phyloP scores from a whole-genome alignment of 106 monocot genomes.

The Dioscorea zingiberensis region DNA sequence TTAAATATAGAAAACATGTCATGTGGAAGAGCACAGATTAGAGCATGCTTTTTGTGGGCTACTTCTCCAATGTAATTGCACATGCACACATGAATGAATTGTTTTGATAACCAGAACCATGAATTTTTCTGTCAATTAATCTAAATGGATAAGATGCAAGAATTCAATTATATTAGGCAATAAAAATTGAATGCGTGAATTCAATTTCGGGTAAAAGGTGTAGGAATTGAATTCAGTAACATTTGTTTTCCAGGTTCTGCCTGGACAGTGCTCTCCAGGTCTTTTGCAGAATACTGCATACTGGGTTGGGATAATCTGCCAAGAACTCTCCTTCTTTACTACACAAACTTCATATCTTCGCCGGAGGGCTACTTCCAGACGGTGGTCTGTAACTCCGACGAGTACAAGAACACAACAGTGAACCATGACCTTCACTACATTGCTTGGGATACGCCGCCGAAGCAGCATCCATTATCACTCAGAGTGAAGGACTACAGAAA shows the following conservation, averaged over 20 bases:
- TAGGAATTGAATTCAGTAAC: neutral
- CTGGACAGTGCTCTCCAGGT: conserved; percentile 73
- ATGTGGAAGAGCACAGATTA: neutral
- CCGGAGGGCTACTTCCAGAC: conserved; percentile 95
- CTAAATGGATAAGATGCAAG: neutral
- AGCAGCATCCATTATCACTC: conserved; percentile 65
- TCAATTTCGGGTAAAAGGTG: too few species aligned
- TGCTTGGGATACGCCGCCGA: conserved; percentile 78
- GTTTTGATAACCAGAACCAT: neutral
- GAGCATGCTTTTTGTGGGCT: neutral
- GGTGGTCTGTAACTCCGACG: conserved; percentile 63
- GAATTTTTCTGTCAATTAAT: too few species aligned
- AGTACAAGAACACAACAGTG: conserved; percentile 47
- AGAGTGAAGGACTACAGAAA: conserved; percentile 56
- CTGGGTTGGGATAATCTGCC: conserved; percentile 85
- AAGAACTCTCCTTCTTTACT: conserved; percentile 89
- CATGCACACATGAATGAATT: neutral
- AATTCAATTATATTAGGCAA: neutral
- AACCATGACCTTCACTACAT: conserved; percentile 89
- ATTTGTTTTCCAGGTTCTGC: conserved; percentile 59
- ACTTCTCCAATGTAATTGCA: neutral
- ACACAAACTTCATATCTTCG: conserved; percentile 85
- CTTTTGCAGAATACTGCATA: conserved; percentile 71
- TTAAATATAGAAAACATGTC: neutral
- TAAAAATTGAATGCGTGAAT: too few species aligned